Percentiles rank a stretch among this genome's conserved stretches.
These are phyloP conservation scores for Neofusicoccum sp. DNA, from an alignment of 2,329 filamentous ascomycete genomes.

Conservation along the genomic window DNA sequence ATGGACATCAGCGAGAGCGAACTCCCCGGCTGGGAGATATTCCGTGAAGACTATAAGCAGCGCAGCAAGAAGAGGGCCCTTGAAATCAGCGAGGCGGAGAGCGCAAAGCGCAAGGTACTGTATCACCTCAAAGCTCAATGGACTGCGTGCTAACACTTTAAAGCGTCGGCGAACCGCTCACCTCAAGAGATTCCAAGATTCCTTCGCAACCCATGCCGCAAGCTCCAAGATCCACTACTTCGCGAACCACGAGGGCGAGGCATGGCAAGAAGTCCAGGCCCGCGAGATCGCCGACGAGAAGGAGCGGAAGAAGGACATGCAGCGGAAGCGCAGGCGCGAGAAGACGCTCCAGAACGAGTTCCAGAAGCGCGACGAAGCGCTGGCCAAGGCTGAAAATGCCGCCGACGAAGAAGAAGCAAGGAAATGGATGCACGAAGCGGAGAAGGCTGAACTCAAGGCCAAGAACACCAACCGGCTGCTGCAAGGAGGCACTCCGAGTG, in stretches of 20 bases:
- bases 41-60: constrained; percentile 54
- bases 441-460: constrained; percentile 88
- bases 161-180: constrained; percentile 60
- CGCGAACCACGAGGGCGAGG: constrained; percentile 73
- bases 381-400: constrained; percentile 73
- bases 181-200: constrained; percentile 55
- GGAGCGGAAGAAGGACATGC: constrained; percentile 99
- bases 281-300: constrained; percentile 92
- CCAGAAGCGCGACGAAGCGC: constrained; percentile 77
- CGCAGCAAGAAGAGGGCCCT: constrained; percentile 65
- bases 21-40: constrained; percentile 49
- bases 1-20: constrained; percentile 59
- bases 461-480: constrained; percentile 85
- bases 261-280: constrained; percentile 81
- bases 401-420: constrained; percentile 79
- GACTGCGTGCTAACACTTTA: constrained; percentile 20
- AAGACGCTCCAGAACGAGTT: constrained; percentile 88
- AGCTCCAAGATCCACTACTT: constrained; percentile 75
- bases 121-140: neutral
- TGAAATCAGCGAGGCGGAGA: constrained; percentile 64
- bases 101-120: constrained; percentile 61
- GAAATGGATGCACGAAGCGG: constrained; percentile 79
- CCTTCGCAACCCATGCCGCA: constrained; percentile 66
- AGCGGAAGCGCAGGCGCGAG: constrained; percentile 90
- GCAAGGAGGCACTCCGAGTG: constrained; percentile 71